phyloP scores from a whole-genome alignment of 371 early-diverging fungal species.

The Umbelopsis sp. region DNA sequence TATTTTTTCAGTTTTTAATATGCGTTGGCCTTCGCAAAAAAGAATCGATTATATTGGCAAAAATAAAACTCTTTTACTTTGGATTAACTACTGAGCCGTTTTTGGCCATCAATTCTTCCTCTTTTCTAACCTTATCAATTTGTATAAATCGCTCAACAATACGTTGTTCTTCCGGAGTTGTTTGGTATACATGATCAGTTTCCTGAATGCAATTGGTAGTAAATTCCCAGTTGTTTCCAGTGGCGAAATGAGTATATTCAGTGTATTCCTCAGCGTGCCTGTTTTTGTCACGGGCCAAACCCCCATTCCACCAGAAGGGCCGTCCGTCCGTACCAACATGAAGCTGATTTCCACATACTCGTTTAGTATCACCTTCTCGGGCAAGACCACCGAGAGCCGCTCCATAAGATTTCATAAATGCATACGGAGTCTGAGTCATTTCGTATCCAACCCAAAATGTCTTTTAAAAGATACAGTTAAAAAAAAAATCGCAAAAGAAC shows the following conservation, averaged over 20 bases:
- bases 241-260: slow-evolving; percentile 31
- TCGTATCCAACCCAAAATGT: slow-evolving; percentile 65
- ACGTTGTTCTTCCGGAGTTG: slow-evolving; percentile 24
- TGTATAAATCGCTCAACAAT: slow-evolving; percentile 26
- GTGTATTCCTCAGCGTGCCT: slow-evolving; percentile 37
- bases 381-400: slow-evolving; percentile 60
- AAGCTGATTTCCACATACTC: slow-evolving; percentile 60
- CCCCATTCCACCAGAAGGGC: slow-evolving; percentile 60
- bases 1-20: too few species aligned
- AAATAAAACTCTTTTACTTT: too few species aligned
- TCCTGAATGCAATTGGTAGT: slow-evolving; percentile 29
- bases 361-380: slow-evolving; percentile 39
- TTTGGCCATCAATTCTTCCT: slow-evolving; percentile 23
- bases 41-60: too few species aligned
- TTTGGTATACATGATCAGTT: slow-evolving; percentile 26
- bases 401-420: slow-evolving; percentile 54
- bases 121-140: slow-evolving; percentile 26
- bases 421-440: slow-evolving; percentile 60
- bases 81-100: too few species aligned
- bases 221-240: slow-evolving; percentile 36
- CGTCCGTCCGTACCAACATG: slow-evolving; percentile 42
- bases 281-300: slow-evolving; percentile 51
- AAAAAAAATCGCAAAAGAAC: neutral
- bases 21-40: too few species aligned
- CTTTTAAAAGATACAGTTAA: slow-evolving; percentile 16